A percentile compares a stretch with the other conserved stretches of the same genome.
phyloP scores from a whole-genome alignment of 768 basidiomycete genomes.

The Austroboletus festivus region DNA sequence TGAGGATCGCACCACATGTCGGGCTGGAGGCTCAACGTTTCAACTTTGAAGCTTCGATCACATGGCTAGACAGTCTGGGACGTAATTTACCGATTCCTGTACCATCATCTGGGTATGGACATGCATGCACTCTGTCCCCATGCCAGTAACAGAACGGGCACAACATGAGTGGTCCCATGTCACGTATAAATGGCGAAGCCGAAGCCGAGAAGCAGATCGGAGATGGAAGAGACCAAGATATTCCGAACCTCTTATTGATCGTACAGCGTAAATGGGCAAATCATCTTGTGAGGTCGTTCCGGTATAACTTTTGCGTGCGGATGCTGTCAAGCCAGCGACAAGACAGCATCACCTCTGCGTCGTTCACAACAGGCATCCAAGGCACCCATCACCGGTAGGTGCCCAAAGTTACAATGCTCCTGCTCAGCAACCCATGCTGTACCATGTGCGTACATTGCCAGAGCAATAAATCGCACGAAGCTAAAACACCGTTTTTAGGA shows the following conservation, averaged over 20 bases:
- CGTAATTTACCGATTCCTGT: conserved; percentile 8
- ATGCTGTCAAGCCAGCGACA: conserved; percentile 2
- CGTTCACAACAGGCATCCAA: background rate
- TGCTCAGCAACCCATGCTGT: background rate
- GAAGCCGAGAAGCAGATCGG: conserved; percentile 26
- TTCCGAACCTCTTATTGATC: conserved; percentile 11
- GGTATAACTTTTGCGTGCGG: background rate
- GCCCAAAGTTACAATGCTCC: background rate
- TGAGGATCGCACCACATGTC: conserved; percentile 11
- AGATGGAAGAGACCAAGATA: conserved; percentile 18
- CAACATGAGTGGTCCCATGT: conserved; percentile 13
- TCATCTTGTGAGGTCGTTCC: background rate
- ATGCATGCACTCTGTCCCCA: background rate
- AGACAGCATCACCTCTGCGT: background rate
- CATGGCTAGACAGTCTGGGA: conserved; percentile 14
- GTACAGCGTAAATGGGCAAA: conserved; percentile 12
- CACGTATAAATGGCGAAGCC: conserved; percentile 11
- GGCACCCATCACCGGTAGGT: background rate
- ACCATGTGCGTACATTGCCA: conserved; percentile 8
- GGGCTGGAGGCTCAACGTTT: conserved; percentile 2
- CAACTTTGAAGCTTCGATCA: conserved; percentile 9
- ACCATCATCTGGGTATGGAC: no score
- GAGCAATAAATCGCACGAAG: conserved; percentile 30
- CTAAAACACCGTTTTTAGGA: conserved; percentile 7
- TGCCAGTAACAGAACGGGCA: background rate